These are phyloP conservation scores for Halophytophthora batemanensis DNA, from an alignment of 352 stramenopile genomes.

Conservation along the genomic window DNA sequence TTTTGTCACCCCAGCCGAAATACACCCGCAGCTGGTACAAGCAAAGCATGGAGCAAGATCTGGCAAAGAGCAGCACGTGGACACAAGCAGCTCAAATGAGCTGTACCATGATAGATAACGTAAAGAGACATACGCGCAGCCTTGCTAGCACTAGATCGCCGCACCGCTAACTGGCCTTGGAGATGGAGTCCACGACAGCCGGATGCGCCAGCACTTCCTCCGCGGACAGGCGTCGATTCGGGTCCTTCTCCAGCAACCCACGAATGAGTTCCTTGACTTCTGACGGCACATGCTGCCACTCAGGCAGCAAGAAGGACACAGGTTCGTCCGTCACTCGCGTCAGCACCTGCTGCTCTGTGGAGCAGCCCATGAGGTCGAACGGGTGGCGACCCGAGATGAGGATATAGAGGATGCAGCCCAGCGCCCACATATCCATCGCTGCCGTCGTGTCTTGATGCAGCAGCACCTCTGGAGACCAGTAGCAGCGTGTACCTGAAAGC, in stretches of 20 bases:
- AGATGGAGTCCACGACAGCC: constrained; percentile 19
- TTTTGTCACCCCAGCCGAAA: too few species aligned
- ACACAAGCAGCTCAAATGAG: too few species aligned
- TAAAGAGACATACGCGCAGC: too few species aligned
- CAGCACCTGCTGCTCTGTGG: constrained; percentile 75
- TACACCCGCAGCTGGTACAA: too few species aligned
- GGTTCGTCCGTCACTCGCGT: constrained; percentile 45
- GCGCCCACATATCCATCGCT: constrained; percentile 87
- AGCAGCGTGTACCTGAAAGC: constrained; percentile 79
- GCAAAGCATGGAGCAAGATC: too few species aligned
- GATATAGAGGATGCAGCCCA: constrained; percentile 88
- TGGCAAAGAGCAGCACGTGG: too few species aligned
- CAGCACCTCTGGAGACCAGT: constrained; percentile 83
- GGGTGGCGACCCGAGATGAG: constrained; percentile 80
- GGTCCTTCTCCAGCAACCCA: constrained; percentile 74
- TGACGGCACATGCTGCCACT: constrained; percentile 47
- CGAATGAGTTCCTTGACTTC: constrained; percentile 67
- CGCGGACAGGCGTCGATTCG: constrained; percentile 39
- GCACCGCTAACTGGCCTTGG: constrained; percentile 13
- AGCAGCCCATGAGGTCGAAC: constrained; percentile 82
- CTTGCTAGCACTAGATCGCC: too few species aligned
- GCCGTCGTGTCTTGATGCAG: constrained; percentile 45
- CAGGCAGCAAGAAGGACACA: constrained; percentile 52
- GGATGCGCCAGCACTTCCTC: constrained; percentile 49
- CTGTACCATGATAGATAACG: too few species aligned